A percentile compares a stretch with the other conserved stretches of the same genome.
Evolutionary conservation across 139 green algal species (phyloP).

Genomic region (Ulvella scutata): DNA sequence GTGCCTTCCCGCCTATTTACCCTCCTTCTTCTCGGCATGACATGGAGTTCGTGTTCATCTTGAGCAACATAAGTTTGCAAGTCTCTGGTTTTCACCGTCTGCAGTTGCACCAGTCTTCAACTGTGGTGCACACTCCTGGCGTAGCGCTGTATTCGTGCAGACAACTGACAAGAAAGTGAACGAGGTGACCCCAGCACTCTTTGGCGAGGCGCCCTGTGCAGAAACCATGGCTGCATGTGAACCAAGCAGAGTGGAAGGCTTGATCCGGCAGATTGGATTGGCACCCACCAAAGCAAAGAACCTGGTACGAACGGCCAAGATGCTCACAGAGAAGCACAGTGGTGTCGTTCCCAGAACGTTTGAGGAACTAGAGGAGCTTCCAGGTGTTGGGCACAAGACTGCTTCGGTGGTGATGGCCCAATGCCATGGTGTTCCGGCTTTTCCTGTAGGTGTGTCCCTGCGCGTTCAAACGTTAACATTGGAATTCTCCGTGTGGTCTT

Average conservation of each 20-base stretch:
- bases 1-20: slow-evolving; percentile 6
- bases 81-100: not conserved
- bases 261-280: slow-evolving; percentile 62
- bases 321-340: slow-evolving; percentile 47
- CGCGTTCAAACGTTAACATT: too few species aligned
- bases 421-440: slow-evolving; percentile 40
- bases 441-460: too few species aligned
- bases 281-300: slow-evolving; percentile 75
- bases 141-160: not conserved
- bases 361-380: slow-evolving; percentile 60
- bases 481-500: too few species aligned
- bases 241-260: slow-evolving; percentile 22
- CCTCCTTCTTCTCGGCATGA: too few species aligned
- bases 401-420: slow-evolving; percentile 54
- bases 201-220: slow-evolving; percentile 1
- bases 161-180: slow-evolving; percentile 20
- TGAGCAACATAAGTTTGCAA: too few species aligned
- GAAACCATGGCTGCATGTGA: slow-evolving; percentile 7
- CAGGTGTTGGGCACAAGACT: slow-evolving; percentile 68
- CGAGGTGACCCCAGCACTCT: slow-evolving; percentile 18
- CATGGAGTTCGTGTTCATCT: too few species aligned
- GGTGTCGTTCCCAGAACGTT: slow-evolving; percentile 53
- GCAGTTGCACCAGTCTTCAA: not conserved
- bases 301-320: slow-evolving; percentile 39
- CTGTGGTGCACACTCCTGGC: not conserved